Conservation (phyloP, 1,139 yeast genomes). For the Taphrina flavorubra region DNA sequence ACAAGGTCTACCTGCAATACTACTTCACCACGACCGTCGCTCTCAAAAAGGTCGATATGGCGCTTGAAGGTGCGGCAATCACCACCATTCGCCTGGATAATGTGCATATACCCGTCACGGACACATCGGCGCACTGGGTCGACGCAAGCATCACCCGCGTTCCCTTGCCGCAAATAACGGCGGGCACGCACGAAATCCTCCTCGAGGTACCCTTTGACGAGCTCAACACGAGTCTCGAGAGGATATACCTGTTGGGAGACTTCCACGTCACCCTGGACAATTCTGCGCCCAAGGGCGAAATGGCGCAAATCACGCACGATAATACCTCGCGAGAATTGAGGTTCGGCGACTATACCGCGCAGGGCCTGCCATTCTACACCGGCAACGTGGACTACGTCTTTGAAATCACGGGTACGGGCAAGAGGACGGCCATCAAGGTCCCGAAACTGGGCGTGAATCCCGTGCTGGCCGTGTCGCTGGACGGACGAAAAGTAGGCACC, state of each 20-base stretch:
- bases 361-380: slow-evolving; percentile 37
- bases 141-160: slow-evolving; percentile 20
- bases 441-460: slow-evolving; percentile 32
- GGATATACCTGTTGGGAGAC: slow-evolving; percentile 24
- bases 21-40: slow-evolving; percentile 2
- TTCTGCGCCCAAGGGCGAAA: slow-evolving; percentile 12
- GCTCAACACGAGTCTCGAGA: slow-evolving; percentile 34
- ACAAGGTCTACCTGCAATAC: slow-evolving; percentile 21
- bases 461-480: slow-evolving; percentile 15
- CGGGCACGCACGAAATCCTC: slow-evolving; percentile 28
- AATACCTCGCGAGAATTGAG: background rate
- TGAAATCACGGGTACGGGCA: slow-evolving; percentile 1
- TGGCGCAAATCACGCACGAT: slow-evolving; percentile 15
- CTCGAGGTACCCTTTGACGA: slow-evolving; percentile 26
- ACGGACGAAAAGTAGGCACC: background rate
- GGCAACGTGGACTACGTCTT: slow-evolving; percentile 27
- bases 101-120: background rate
- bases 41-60: slow-evolving; percentile 6
- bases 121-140: slow-evolving; percentile 20
- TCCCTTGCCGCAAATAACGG: slow-evolving; percentile 18
- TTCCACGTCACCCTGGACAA: slow-evolving; percentile 20
- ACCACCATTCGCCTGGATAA: slow-evolving; percentile 20
- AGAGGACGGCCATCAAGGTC: slow-evolving; percentile 2
- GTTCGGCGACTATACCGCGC: slow-evolving; percentile 23
- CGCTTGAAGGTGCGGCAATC: slow-evolving; percentile 30